Evolutionary conservation across 2,329 filamentous ascomycete genomes (phyloP), one percentile per base, ranked within the genome.

Genomic region (Talaromyces sp.): DNA sequence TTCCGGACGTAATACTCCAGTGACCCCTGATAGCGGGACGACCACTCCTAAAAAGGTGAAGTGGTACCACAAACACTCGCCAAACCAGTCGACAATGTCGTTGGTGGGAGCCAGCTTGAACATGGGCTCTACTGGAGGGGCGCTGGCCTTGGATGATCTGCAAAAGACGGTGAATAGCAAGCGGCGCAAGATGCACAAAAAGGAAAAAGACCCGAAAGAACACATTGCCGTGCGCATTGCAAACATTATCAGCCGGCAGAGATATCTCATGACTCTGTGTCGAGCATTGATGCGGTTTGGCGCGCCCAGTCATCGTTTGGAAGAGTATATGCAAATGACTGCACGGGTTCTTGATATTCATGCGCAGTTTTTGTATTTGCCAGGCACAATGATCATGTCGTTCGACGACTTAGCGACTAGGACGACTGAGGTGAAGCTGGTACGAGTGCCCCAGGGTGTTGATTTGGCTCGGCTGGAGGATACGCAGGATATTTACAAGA

Each of bases 321-420:
- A 97, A 74, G 80, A 96, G 71, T 96, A 96, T 73, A 88, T 97
- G 85, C 87, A 84, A 64, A 96, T 93, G 89, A 92, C 90, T 9
- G 88, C 93, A 1, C 84, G 90, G n/a, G 90, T 95, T 1, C 82
- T 97, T 41, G 90, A 93, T 73, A 93, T 96, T 17, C 89, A 96
- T 65, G 89, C 89, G 6, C 91, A 96, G 68, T 96, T 95, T 67
- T 78, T 96, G 24, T 97, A 96, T 71, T 85, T 96, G 31, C 92
- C 93, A 0, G 90, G 90, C 0, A 96, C 90, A 70, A 97, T 97
- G 93, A 90, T 97, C 60, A 89, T 96, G 70, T 93, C 91, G 4
- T 96, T 97, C 69, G 92, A 86, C 57, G 78, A 80, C 56, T 62
- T 71, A 10, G 67, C 73, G 6, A 80, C 78, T 0, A 75, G 79